Conservation (phyloP, 768 basidiomycete species). For the Panellus pusillus region DNA sequence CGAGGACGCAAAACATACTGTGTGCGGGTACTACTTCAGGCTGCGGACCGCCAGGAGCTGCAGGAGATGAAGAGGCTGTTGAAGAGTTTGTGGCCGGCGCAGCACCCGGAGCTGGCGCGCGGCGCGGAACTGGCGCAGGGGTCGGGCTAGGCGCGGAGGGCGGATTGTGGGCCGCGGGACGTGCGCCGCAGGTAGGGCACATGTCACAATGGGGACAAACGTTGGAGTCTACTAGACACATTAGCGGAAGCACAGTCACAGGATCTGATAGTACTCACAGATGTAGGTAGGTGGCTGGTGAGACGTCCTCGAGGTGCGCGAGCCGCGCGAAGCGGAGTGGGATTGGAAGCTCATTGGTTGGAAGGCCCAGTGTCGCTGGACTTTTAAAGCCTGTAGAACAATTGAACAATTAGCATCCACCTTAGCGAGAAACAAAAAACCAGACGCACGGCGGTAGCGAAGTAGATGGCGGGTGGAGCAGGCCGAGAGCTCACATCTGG, state of each 20-base stretch:
- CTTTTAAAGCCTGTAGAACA: conserved; percentile 8
- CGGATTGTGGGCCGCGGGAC: not conserved
- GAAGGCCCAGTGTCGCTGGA: not conserved
- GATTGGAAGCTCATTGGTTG: conserved; percentile 7
- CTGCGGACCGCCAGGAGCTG: conserved; percentile 1
- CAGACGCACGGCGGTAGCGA: not conserved
- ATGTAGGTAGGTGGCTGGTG: not conserved
- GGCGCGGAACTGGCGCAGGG: not conserved
- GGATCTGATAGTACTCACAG: not conserved
- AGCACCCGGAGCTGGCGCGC: not conserved
- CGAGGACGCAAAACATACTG: conserved; percentile 2
- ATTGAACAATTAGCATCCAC: conserved; percentile 11
- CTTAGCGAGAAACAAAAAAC: not conserved
- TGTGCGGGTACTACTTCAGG: not conserved
- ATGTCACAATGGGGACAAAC: conserved; percentile 6
- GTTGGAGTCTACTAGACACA: not conserved
- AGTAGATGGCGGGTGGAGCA: no score
- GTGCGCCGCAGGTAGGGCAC: conserved; percentile 8
- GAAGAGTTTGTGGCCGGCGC: no score
- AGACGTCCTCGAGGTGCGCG: not conserved
- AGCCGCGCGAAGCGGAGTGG: conserved; percentile 10
- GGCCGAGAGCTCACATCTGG: not conserved
- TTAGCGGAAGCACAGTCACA: not conserved
- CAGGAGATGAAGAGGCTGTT: not conserved
- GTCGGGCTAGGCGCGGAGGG: not conserved